phyloP scores from a whole-genome alignment of 75 land plant species.

The Larix kaempferi region DNA sequence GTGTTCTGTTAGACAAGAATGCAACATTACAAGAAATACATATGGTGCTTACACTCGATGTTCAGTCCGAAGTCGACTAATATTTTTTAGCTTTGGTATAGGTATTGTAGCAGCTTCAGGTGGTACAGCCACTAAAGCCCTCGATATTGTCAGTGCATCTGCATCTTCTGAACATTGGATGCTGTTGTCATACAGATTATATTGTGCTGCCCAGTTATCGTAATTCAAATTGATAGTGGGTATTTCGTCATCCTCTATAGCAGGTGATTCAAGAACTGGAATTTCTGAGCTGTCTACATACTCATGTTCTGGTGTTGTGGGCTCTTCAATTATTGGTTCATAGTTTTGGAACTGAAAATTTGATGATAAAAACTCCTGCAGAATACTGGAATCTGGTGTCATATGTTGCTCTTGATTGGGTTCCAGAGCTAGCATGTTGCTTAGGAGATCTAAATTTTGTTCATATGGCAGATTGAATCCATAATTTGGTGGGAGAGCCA shows the following conservation, averaged over 20 bases:
- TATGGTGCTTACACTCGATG: slow-evolving; percentile 87
- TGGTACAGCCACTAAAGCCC: slow-evolving; percentile 60
- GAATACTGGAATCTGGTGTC: background rate
- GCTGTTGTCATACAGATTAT: slow-evolving; percentile 27
- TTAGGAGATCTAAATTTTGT: background rate
- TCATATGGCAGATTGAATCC: background rate
- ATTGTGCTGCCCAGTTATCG: slow-evolving; percentile 33
- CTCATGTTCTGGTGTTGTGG: slow-evolving; percentile 70
- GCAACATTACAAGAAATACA: background rate
- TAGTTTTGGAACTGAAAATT: slow-evolving; percentile 10
- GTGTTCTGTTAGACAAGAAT: background rate
- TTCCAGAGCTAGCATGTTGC: background rate
- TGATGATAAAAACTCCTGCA: background rate
- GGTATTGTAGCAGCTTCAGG: slow-evolving; percentile 81
- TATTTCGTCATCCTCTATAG: slow-evolving; percentile 56
- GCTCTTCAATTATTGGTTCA: slow-evolving; percentile 89
- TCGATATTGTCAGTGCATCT: slow-evolving; percentile 39
- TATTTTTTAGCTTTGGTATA: slow-evolving; percentile 83
- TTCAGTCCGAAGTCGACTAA: slow-evolving; percentile 86
- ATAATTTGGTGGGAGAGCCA: slow-evolving; percentile 13
- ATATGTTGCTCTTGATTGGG: background rate
- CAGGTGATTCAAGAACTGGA: slow-evolving; percentile 50
- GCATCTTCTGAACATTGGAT: slow-evolving; percentile 35
- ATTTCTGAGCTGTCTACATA: slow-evolving; percentile 31
- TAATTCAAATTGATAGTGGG: slow-evolving; percentile 46